These are phyloP conservation scores for Coniochaeta prunicola DNA, from an alignment of 2,329 filamentous ascomycete species.

Conservation along the genomic window DNA sequence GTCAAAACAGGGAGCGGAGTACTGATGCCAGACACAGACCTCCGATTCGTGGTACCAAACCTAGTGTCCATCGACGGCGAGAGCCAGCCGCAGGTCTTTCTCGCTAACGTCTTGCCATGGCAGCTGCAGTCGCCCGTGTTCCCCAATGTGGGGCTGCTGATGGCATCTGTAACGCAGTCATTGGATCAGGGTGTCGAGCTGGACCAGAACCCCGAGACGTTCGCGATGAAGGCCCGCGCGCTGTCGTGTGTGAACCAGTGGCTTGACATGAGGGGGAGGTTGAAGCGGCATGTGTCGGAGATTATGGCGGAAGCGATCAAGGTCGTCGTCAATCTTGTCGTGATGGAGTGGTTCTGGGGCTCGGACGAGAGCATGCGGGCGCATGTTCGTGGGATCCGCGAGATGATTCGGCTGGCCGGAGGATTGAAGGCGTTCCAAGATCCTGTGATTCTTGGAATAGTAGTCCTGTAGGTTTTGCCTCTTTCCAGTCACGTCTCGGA, in stretches of 20 bases:
- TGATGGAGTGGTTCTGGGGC: conserved; percentile 21
- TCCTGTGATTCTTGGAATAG: conserved; percentile 14
- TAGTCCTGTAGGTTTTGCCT: conserved; percentile 6
- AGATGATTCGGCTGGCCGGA: conserved; percentile 18
- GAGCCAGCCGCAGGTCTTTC: conserved; percentile 15
- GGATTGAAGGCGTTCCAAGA: conserved; percentile 18
- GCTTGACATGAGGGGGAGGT: not conserved
- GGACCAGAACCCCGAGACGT: conserved; percentile 16
- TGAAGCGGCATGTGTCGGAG: conserved; percentile 9
- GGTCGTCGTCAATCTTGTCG: conserved; percentile 20
- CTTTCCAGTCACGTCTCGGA: not conserved
- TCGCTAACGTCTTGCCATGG: conserved; percentile 18
- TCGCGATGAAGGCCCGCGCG: conserved; percentile 17
- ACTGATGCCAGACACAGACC: not conserved
- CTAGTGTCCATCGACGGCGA: conserved; percentile 22
- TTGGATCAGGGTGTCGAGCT: conserved; percentile 11
- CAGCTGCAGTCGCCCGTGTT: conserved; percentile 23
- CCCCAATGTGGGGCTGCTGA: conserved; percentile 20
- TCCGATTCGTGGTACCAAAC: conserved; percentile 18
- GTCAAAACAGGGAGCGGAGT: not conserved
- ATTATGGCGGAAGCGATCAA: conserved; percentile 17
- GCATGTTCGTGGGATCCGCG: conserved; percentile 21
- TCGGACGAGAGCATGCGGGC: conserved; percentile 20
- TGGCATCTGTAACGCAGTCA: conserved; percentile 20
- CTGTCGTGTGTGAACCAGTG: conserved; percentile 18